phyloP scores from a whole-genome alignment of 441 rosid species.

The Bocquillonia castaneifolia region DNA sequence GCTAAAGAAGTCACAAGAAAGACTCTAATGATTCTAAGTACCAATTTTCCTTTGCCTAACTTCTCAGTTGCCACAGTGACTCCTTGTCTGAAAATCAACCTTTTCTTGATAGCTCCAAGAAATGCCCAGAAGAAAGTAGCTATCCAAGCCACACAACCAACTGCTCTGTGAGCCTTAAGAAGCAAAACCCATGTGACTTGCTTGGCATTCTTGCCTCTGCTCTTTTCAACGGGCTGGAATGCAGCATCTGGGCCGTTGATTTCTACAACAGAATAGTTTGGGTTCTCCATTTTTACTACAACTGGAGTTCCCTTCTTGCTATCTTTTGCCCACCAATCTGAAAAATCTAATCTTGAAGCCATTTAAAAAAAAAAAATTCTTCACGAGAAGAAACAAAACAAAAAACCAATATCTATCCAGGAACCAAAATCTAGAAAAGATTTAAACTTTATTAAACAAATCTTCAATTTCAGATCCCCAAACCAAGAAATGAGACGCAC shows the following conservation, averaged over 20 bases:
- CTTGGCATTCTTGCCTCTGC: slow-evolving; percentile 80
- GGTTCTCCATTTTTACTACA: slow-evolving; percentile 82
- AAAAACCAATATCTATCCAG: slow-evolving; percentile 19
- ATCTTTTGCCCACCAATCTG: slow-evolving; percentile 64
- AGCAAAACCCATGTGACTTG: slow-evolving; percentile 90
- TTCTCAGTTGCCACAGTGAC: slow-evolving; percentile 58
- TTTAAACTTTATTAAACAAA: slow-evolving; percentile 18
- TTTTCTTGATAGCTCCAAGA: slow-evolving; percentile 67
- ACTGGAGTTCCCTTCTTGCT: slow-evolving; percentile 73
- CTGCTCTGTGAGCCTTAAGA: slow-evolving; percentile 82
- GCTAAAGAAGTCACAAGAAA: slow-evolving; percentile 46
- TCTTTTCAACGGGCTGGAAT: slow-evolving; percentile 72
- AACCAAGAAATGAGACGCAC: slow-evolving; percentile 29
- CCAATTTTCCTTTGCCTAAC: slow-evolving; percentile 56
- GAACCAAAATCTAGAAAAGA: slow-evolving; percentile 12
- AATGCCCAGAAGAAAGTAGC: slow-evolving; percentile 70
- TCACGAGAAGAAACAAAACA: slow-evolving; percentile 7
- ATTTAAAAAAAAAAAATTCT: slow-evolving; percentile 25
- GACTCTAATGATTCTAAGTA: slow-evolving; percentile 51
- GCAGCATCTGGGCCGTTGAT: slow-evolving; percentile 82
- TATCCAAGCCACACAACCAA: slow-evolving; percentile 75
- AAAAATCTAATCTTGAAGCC: slow-evolving; percentile 67
- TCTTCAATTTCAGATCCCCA: slow-evolving; percentile 44
- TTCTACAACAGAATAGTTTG: slow-evolving; percentile 74
- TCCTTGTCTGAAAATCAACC: slow-evolving; percentile 59